Evolutionary conservation across 2,329 filamentous ascomycete genomes (phyloP).

Genomic region (Celoporthe dispersa): DNA sequence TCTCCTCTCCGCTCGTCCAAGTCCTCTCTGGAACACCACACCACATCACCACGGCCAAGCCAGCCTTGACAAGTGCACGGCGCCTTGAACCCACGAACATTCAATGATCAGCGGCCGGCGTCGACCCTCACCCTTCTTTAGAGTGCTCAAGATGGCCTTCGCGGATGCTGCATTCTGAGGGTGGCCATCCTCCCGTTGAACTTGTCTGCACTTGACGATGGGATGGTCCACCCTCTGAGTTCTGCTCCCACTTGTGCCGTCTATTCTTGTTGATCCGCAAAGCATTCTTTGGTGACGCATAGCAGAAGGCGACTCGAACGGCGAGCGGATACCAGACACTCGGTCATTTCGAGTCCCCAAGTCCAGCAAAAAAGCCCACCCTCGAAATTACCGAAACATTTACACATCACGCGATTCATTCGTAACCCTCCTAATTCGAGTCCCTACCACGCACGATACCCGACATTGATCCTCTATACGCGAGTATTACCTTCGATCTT

Average conservation of each 20-base stretch:
- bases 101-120: neutral
- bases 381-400: neutral
- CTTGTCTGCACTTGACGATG: conserved; percentile 52
- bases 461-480: neutral
- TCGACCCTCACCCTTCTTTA: neutral
- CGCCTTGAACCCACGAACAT: neutral
- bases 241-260: conserved; percentile 30
- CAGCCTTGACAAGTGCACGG: neutral
- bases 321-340: neutral
- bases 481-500: neutral
- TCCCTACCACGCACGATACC: neutral
- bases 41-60: neutral
- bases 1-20: neutral
- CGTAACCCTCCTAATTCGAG: neutral
- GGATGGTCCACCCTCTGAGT: conserved; percentile 56
- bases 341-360: neutral
- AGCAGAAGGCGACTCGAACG: neutral
- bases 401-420: conserved; percentile 14
- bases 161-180: conserved; percentile 56
- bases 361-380: neutral
- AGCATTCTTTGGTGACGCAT: conserved; percentile 2
- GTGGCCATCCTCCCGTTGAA: conserved; percentile 51
- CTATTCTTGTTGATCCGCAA: neutral
- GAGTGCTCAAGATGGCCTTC: conserved; percentile 46
- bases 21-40: neutral